phyloP scores from a whole-genome alignment of 73 alveolate species.

The Paramecium tetraurelia region DNA sequence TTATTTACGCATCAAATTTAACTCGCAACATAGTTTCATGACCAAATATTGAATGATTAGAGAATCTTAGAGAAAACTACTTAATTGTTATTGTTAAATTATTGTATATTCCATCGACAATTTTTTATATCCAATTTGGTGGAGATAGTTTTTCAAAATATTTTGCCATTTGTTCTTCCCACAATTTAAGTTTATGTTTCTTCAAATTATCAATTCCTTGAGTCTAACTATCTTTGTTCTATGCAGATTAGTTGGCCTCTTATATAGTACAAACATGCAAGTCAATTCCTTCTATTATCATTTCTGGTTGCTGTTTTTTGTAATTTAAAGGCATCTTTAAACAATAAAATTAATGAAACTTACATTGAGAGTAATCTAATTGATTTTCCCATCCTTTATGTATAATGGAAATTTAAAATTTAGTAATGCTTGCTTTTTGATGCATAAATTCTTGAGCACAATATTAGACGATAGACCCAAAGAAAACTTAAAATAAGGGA shows the following conservation, averaged over 20 bases:
- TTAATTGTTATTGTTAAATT: conserved; percentile 13
- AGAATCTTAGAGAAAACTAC: not conserved
- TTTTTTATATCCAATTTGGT: conserved; percentile 44
- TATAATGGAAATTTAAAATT: conserved; percentile 19
- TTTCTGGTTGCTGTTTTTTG: conserved; percentile 16
- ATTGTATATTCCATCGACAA: conserved; percentile 34
- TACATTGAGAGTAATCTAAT: conserved; percentile 15
- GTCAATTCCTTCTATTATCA: conserved; percentile 29
- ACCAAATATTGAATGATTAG: conserved; percentile 15
- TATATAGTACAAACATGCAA: not conserved
- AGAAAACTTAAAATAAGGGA: not conserved
- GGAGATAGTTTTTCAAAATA: conserved; percentile 29
- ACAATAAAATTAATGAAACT: not conserved
- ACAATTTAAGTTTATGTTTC: conserved; percentile 23
- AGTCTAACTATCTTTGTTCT: not conserved
- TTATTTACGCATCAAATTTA: not conserved
- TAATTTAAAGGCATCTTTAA: conserved; percentile 44
- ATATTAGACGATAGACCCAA: conserved; percentile 3
- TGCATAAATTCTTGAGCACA: not conserved
- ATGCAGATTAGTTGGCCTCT: not conserved
- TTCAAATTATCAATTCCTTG: conserved; percentile 32
- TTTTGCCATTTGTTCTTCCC: conserved; percentile 49
- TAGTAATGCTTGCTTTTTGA: conserved; percentile 18
- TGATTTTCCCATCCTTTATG: conserved; percentile 24
- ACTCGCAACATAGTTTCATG: not conserved